Evolutionary conservation across 768 basidiomycete species (phyloP).

Genomic region (Saitozyma podzolica): DNA sequence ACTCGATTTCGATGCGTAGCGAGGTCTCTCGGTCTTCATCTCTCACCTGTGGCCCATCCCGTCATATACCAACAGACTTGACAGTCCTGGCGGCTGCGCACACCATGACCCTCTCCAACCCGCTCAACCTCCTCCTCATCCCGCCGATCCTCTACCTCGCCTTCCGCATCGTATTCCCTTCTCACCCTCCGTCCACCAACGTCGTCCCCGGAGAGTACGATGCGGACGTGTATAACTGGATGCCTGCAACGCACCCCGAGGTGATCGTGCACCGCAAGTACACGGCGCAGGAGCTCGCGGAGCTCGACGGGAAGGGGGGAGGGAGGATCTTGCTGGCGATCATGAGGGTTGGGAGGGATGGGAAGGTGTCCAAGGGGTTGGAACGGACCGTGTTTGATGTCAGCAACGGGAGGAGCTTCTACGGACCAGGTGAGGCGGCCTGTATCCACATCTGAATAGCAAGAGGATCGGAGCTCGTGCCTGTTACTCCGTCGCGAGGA

Average conservation of each 20-base stretch:
- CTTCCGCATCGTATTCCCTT: slow-evolving; percentile 64
- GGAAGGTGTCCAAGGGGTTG: slow-evolving; percentile 73
- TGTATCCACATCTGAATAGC: neutral
- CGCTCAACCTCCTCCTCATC: slow-evolving; percentile 42
- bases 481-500: no score
- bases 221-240: slow-evolving; percentile 83
- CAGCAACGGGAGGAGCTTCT: slow-evolving; percentile 82
- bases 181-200: slow-evolving; percentile 52
- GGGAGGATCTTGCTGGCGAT: slow-evolving; percentile 81
- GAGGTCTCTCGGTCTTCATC: no score
- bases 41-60: no score
- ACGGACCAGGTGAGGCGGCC: slow-evolving; percentile 76
- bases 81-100: no score
- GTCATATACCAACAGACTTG: no score
- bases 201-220: slow-evolving; percentile 54
- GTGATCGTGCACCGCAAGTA: slow-evolving; percentile 74
- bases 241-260: slow-evolving; percentile 78
- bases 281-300: slow-evolving; percentile 72
- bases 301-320: slow-evolving; percentile 57
- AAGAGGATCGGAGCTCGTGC: neutral
- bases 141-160: slow-evolving; percentile 39
- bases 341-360: slow-evolving; percentile 65
- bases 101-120: slow-evolving; percentile 41
- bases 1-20: no score
- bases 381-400: slow-evolving; percentile 80